Base-by-base conservation (phyloP, 495 filamentous ascomycete genomes). In the Tuber aestivum region DNA sequence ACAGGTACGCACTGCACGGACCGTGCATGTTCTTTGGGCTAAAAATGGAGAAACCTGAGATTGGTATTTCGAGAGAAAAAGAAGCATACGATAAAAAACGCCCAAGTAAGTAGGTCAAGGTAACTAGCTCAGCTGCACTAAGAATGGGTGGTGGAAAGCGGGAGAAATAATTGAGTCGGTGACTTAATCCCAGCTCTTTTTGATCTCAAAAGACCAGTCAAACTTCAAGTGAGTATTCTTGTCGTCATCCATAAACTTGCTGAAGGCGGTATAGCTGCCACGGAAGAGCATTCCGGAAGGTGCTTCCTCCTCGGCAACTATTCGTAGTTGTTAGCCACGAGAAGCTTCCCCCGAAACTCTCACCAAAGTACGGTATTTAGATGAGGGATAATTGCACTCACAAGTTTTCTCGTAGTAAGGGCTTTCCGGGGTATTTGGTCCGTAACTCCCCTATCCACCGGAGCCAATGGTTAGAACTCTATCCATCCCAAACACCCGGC, bases 171-270 rank as follows among this genome's bases (percentile, higher is more conserved):
- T 76, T 79, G 44, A 35, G 23, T 75, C 68, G 32, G 20, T 35
- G 27, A 41, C 70, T 82, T 73, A 85, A 82, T 89, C 91, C 96
- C 95, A 98, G 83, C 95, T 92, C 87, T 97, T 99, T 84, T 89
- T 88, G 82, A 99, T 97, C 79, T 97, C 91, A 80, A 99, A 97
- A 71, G 89, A 87, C 95, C 95, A 99, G 74, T 94, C 90, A 85
- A 99, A 98, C 80, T 90, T 85, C 56, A 99, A 87, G 84, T 98
- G 93, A 42, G 87, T 89, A 83, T 93, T 89, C 77, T 92, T 87
- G 85, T 99, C 95, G 77, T 99, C 95, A 83, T 99, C 95, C 73
- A 95, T 86, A 85, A 99, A 98, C 84, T 88, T 92, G 72, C 92
- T 95, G 70, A 88, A 85, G 32, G 93, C 95, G 70, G 92, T 89